Evolutionary conservation across 306 rosid species (phyloP), one percentile per base, ranked within the genome.

Genomic region (Mimosa pudica): DNA sequence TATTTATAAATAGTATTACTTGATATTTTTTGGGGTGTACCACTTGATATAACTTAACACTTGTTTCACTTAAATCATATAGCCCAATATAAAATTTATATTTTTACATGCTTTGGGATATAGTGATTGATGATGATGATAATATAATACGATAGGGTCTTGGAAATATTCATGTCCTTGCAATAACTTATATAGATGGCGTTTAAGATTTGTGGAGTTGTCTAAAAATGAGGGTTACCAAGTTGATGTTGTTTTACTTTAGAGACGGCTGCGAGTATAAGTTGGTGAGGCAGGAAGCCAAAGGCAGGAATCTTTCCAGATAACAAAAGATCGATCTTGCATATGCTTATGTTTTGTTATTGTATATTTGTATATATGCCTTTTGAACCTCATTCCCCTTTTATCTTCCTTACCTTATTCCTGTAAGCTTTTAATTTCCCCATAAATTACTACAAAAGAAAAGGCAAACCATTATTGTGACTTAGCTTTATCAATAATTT

Each of bases 251-350:
- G 61, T 55, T 55, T 55, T 55, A 24, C 55, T 49, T 49, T 49
- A 12, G 55, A 49, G 55, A 49, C 55, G 58, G 58, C 63, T 18
- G 61, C n/a, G 63, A 60, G 13, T 84, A 85, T 72, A 60, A 80
- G 85, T 85, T 71, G 76, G 86, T 71, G 79, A 71, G 85, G 83
- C 66, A 77, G 86, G 86, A 86, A 72, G 78, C 20, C 58, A 52
- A 52, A 48, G 58, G 84, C 74, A 79, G 86, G 97, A 92, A 92
- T 87, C 92, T 84, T 82, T 82, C 20, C 70, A 82, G 89, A 92
- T 81, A 90, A 83, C 80, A 76, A 88, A 91, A 66, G 32, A 66
- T 66, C 16, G 82, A 75, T 89, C 74, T 67, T 66, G 89, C 80
- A 71, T 68, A 83, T 80, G 65, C 65, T 8, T 60, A 60, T 60